Evolutionary conservation across 768 basidiomycete species (phyloP), one percentile per base, ranked within the genome.

Genomic region (Aureoboletus auriporus): DNA sequence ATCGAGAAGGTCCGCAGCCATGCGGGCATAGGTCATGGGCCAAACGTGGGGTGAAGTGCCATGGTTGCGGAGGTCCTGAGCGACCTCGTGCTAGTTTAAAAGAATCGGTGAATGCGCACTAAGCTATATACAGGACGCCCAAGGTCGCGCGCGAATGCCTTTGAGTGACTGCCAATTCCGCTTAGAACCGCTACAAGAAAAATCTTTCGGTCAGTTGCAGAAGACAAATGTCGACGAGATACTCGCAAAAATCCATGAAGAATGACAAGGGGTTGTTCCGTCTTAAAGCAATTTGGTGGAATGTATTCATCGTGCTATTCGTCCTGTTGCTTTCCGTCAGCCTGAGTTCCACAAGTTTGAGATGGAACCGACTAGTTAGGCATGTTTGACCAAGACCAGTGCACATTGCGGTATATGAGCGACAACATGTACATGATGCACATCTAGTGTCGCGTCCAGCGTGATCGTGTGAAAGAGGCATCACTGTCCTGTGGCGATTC

Each of bases 81-180:
- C 7, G 39, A 11, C 39, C 14, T 41, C 8, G n/a, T 42, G 38
- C 9, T 14, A 27, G 30, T 27, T 20, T 26, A 23, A 40, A n/a
- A 23, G 23, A 30, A 44, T 12, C 1, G 10, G 6, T 6, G 10
- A 13, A 0, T 2, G 64, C 75, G 56, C 49, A 84, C 92, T 35
- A 95, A 67, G 3, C 84, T 72, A 58, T 91, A 93, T 16, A 95
- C 75, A 2, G 87, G 83, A 49, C 83, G 73, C 3, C 74, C 65
- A 1, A 90, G 71, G 43, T 82, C 78, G 29, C 74, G 71, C n/a
- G 77, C 71, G 51, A 96, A 83, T 0, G 82, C 79, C 57, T 88
- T 90, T 6, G 87, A 95, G 73, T 0, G 89, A 88, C 6, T 78
- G 71, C 90, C 91, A 96, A 63, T 95, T 95, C 50, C 92, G 80